phyloP scores from a whole-genome alignment of 345 rosid genomes.

The Heritiera littoralis region DNA sequence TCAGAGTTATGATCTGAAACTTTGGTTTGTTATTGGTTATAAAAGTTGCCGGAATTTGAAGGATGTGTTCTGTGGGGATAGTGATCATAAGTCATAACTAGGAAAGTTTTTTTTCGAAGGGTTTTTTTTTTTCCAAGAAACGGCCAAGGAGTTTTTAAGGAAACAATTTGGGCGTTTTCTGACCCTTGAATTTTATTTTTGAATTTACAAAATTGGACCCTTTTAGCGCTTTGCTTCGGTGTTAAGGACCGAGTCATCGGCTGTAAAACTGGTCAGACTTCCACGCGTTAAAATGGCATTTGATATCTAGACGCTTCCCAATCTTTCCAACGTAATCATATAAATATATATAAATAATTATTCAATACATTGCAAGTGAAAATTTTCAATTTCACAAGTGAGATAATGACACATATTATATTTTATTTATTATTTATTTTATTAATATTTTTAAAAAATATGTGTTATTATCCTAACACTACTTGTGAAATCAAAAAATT shows the following conservation, averaged over 20 bases:
- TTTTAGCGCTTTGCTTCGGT: background rate
- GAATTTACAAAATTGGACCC: slow-evolving; percentile 13
- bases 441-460: too few species aligned
- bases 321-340: too few species aligned
- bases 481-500: too few species aligned
- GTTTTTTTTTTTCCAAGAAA: background rate
- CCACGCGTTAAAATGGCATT: background rate
- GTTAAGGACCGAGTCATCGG: slow-evolving; percentile 19
- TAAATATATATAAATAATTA: too few species aligned
- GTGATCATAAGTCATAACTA: slow-evolving; percentile 12
- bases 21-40: background rate
- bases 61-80: background rate
- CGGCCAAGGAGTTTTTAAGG: background rate
- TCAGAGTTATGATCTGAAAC: slow-evolving; percentile 3
- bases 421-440: too few species aligned
- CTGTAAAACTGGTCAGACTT: background rate
- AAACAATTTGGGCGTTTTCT: background rate
- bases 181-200: background rate
- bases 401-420: too few species aligned
- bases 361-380: too few species aligned
- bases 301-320: too few species aligned
- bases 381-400: too few species aligned
- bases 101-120: background rate
- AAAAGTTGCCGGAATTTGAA: slow-evolving; percentile 11
- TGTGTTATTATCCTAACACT: too few species aligned